Percentiles rank a stretch among this genome's conserved stretches.
Evolutionary conservation across 441 rosid species (phyloP).

Genomic region (Flueggea neowawraea): DNA sequence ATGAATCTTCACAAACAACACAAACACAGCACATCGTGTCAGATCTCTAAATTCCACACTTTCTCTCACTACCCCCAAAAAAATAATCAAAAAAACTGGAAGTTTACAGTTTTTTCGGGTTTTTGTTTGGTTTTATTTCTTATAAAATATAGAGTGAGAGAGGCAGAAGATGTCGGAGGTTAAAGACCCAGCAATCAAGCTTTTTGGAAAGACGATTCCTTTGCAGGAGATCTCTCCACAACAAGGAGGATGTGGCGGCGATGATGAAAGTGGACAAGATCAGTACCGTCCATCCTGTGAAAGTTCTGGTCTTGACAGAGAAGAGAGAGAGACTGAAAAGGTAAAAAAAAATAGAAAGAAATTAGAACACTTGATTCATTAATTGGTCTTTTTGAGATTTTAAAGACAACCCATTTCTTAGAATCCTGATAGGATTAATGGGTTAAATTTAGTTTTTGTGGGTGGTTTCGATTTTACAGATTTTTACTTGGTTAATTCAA

Average conservation of each 20-base stretch:
- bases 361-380: neutral
- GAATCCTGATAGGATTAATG: slow-evolving; percentile 15
- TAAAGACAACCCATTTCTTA: slow-evolving; percentile 25
- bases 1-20: too few species aligned
- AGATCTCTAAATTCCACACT: slow-evolving; percentile 5
- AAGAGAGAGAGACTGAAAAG: slow-evolving; percentile 29
- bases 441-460: slow-evolving; percentile 25
- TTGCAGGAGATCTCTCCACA: slow-evolving; percentile 37
- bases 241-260: slow-evolving; percentile 13
- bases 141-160: neutral
- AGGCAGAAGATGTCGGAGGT: slow-evolving; percentile 24
- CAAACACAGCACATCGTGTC: too few species aligned
- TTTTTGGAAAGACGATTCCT: slow-evolving; percentile 67
- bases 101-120: slow-evolving; percentile 18
- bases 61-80: slow-evolving; percentile 3
- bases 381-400: slow-evolving; percentile 15
- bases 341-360: slow-evolving; percentile 15
- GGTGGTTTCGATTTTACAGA: neutral
- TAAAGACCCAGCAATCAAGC: slow-evolving; percentile 57
- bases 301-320: slow-evolving; percentile 30
- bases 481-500: neutral
- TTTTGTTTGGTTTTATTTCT: slow-evolving; percentile 11
- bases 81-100: neutral
- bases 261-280: slow-evolving; percentile 20
- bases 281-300: slow-evolving; percentile 37